A percentile compares a stretch with the other conserved stretches of the same genome.
Conservation (phyloP, 1,284 basidiomycete species). For the Puccinia coronata region DNA sequence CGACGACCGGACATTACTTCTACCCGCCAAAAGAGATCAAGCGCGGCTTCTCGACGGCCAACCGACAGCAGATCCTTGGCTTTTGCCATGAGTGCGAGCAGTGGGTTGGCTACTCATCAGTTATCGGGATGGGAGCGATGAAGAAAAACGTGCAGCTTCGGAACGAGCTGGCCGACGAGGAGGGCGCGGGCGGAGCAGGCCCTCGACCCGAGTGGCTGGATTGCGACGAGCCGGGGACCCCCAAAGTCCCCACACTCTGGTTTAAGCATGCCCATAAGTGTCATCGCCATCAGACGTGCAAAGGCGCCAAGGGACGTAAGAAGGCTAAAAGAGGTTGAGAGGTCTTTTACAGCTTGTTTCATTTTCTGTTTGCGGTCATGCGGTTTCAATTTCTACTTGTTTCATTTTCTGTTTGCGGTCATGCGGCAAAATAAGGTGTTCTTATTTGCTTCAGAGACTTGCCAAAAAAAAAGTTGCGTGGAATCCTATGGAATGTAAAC, state of each 20-base stretch:
- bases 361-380: too few species aligned
- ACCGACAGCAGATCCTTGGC: constrained; percentile 41
- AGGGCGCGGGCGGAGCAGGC: not conserved
- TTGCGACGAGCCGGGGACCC: not conserved
- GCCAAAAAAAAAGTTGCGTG: too few species aligned
- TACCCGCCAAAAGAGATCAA: constrained; percentile 45
- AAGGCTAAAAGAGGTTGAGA: constrained; percentile 35
- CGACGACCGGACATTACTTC: constrained; percentile 48
- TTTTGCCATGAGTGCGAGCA: constrained; percentile 43
- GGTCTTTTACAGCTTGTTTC: not conserved
- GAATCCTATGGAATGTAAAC: too few species aligned
- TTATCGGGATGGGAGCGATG: constrained; percentile 11
- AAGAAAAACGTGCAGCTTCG: constrained; percentile 4
- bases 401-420: too few species aligned
- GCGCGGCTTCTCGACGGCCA: constrained; percentile 41
- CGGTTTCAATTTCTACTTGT: too few species aligned
- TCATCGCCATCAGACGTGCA: constrained; percentile 50
- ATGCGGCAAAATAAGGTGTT: too few species aligned
- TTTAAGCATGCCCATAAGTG: constrained; percentile 50
- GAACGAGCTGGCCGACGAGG: not conserved
- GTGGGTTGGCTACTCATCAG: constrained; percentile 43
- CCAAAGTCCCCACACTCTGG: constrained; percentile 47
- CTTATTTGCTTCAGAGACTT: too few species aligned
- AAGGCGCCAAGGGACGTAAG: constrained; percentile 49
- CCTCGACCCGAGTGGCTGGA: not conserved